phyloP scores from a whole-genome alignment of 306 rosid genomes.

The Pueraria montana region DNA sequence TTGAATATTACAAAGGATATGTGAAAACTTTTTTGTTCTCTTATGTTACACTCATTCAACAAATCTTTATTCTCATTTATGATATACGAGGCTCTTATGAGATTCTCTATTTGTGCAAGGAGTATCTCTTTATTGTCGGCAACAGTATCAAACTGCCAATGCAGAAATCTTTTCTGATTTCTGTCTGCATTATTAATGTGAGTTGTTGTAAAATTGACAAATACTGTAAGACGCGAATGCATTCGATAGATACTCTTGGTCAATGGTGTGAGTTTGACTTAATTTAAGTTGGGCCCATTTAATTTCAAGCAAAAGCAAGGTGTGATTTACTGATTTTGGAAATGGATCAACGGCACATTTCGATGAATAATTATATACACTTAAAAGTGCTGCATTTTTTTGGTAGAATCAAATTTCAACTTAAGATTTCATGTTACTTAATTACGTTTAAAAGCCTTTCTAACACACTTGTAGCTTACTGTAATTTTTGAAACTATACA shows the following conservation, averaged over 20 bases:
- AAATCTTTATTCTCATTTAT: background rate
- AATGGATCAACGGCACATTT: background rate
- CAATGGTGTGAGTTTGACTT: background rate
- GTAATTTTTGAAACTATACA: no score
- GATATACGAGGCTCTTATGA: no score
- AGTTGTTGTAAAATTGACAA: background rate
- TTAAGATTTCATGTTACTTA: no score
- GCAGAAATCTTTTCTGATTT: background rate
- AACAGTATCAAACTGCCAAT: background rate
- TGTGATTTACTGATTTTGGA: background rate
- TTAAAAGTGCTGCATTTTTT: no score
- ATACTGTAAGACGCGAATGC: background rate
- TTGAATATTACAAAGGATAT: background rate
- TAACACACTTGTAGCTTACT: no score
- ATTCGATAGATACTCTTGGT: background rate
- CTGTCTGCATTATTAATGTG: background rate
- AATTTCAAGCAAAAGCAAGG: background rate
- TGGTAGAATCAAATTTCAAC: no score
- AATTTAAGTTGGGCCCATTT: background rate
- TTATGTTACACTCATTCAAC: background rate
- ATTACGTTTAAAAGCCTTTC: no score
- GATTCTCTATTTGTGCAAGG: background rate
- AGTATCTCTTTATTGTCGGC: background rate
- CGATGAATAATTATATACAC: no score
- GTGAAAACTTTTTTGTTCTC: background rate